phyloP scores from a whole-genome alignment of 2,329 filamentous ascomycete species.

The Trichoderma sp. region DNA sequence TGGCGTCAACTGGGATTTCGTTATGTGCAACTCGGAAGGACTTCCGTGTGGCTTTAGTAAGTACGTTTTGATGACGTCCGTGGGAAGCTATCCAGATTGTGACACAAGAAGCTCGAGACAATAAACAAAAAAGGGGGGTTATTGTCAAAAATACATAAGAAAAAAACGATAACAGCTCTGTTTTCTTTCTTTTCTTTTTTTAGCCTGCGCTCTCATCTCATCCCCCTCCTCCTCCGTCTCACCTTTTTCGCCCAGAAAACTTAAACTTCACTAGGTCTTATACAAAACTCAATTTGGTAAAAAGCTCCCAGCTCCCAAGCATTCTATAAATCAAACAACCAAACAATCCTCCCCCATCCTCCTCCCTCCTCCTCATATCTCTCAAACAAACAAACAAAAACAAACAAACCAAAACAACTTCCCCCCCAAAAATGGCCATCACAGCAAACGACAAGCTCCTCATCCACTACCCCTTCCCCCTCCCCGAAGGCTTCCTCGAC shows the following conservation, averaged over 20 bases:
- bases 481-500: constrained; percentile 36
- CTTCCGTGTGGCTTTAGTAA: not conserved
- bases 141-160: not conserved
- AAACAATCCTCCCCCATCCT: not conserved
- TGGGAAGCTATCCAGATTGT: not conserved
- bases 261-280: constrained; percentile 12
- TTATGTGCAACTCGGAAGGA: not conserved
- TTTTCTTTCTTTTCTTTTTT: not conserved
- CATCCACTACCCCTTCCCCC: constrained; percentile 34
- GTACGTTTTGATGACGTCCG: not conserved
- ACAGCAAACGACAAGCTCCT: constrained; percentile 39
- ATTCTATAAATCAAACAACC: not conserved
- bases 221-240: not conserved
- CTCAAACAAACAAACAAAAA: not conserved
- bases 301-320: not conserved
- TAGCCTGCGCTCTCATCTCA: not conserved
- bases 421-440: constrained; percentile 25
- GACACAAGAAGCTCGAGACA: not conserved
- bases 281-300: not conserved
- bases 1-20: not conserved
- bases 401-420: not conserved
- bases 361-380: too few relatives aligned
- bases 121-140: not conserved
- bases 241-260: not conserved
- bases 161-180: not conserved